Evolutionary conservation across 78 protist genomes (phyloP), one percentile per base, ranked within the genome.

Genomic region (Polysphondylium violaceum): DNA sequence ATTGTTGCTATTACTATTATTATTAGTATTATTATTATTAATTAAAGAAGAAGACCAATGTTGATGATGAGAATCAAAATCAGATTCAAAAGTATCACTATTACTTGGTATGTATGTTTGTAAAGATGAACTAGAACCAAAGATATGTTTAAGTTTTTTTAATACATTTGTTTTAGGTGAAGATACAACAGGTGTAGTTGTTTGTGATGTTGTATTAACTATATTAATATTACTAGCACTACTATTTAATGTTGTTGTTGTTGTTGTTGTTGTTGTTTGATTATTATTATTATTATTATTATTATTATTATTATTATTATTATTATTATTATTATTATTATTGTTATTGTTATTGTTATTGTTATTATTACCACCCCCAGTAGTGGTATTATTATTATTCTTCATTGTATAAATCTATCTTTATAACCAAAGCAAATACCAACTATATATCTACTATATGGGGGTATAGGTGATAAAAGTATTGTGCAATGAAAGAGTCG

Each of bases 131-230:
- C 44, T 16, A 61, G 83, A 65, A 60, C 79, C 91, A 59, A 83
- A 83, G 23, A 83, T 83, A 71, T 83, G 81, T 47, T 83, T 83
- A 29, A 83, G 67, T 36, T 74, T 69, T 59, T 69, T 67, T 51
- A 83, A 63, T 43, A 83, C 91, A 31, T 73, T 83, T 16, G 88
- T 55, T 74, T 83, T 83, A 43, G 91, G 91, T 23, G 91, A 83
- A 41, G 91, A 69, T 4, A 69, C 76, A 44, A 55, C 77, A 55
- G 67, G 67, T 21, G n/a, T 9, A 14, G 4, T 4, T 69, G 76
- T 69, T 38, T 19, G 9, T 25, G 55, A 21, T 69, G 47, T 44
- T 19, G 76, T 55, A 55, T 55, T 55, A 17, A 12, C 27, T 2
- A 64, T 64, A 64, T 64, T 64, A 3, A 36, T 47, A 64, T 35